Evolutionary conservation across 208 protist species (phyloP).

Genomic region (Leishmania guyanensis): DNA sequence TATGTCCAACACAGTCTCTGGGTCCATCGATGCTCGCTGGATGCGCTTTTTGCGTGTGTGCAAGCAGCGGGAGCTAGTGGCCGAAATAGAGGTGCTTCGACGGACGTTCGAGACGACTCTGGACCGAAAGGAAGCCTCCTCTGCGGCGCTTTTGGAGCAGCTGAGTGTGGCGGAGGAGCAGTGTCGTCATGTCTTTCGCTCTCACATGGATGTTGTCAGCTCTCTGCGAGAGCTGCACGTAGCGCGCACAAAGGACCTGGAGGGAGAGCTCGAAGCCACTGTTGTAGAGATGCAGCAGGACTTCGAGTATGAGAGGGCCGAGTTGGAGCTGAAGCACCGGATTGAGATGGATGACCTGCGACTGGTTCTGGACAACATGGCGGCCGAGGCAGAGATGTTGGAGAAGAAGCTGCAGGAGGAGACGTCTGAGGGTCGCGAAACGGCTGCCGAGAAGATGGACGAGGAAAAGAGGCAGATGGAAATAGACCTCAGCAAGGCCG

Average conservation of each 20-base stretch:
- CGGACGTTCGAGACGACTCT: constrained; percentile 92
- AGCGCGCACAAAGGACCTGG: constrained; percentile 73
- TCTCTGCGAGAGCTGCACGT: constrained; percentile 91
- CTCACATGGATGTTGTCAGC: constrained; percentile 92
- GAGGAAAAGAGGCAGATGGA: constrained; percentile 92
- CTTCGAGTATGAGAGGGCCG: constrained; percentile 90
- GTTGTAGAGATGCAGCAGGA: constrained; percentile 89
- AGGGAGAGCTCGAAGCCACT: constrained; percentile 92
- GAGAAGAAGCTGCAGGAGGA: constrained; percentile 91
- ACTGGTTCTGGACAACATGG: constrained; percentile 93
- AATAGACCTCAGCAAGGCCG: constrained; percentile 66
- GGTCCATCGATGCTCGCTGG: constrained; percentile 86
- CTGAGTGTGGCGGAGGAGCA: constrained; percentile 94
- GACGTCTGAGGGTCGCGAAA: constrained; percentile 84
- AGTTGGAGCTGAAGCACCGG: constrained; percentile 84
- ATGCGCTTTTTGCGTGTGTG: constrained; percentile 90
- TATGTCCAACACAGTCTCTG: constrained; percentile 45
- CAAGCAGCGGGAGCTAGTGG: constrained; percentile 92
- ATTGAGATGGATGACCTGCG: constrained; percentile 81
- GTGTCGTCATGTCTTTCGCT: constrained; percentile 87
- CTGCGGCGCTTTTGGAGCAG: constrained; percentile 88
- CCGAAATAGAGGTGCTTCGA: constrained; percentile 89
- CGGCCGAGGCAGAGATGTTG: constrained; percentile 79
- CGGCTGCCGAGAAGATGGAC: constrained; percentile 92
- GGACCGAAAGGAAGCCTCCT: constrained; percentile 94